phyloP scores from a whole-genome alignment of 805 yeast genomes.

The Metschnikowia cerradonensis region DNA sequence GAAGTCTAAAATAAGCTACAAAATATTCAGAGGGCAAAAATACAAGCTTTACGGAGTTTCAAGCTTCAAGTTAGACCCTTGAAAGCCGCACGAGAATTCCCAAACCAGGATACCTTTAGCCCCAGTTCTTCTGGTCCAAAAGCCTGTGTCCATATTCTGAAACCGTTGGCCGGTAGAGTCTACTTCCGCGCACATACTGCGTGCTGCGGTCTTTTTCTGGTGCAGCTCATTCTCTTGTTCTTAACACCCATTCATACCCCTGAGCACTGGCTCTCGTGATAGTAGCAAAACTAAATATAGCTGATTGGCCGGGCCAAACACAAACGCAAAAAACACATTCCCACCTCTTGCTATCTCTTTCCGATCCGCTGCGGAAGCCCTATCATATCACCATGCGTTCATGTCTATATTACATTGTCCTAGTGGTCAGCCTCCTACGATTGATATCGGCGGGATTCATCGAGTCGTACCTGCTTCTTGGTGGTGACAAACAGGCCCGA shows the following conservation, averaged over 20 bases:
- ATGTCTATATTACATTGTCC: conserved; percentile 4
- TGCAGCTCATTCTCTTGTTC: background rate
- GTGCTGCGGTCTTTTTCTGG: conserved; percentile 4
- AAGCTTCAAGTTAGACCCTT: no score
- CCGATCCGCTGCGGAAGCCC: background rate
- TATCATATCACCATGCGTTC: background rate
- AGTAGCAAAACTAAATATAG: background rate
- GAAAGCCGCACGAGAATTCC: no score
- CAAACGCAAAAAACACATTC: background rate
- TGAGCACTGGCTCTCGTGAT: background rate
- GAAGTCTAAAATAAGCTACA: no score
- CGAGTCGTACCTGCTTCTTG: conserved; percentile 19
- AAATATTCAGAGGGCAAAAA: no score
- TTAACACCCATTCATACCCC: background rate
- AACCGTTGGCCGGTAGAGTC: no score
- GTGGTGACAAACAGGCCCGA: background rate
- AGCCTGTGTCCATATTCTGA: background rate
- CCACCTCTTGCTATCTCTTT: background rate
- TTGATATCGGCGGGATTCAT: conserved; percentile 22
- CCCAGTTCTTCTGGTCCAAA: background rate
- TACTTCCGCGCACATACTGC: background rate
- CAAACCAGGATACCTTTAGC: no score
- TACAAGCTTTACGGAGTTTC: no score
- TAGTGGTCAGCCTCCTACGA: conserved; percentile 10
- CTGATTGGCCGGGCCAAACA: background rate